These are phyloP conservation scores for Diaporthe sp. DNA, from an alignment of 2,329 filamentous ascomycete genomes.

Conservation along the genomic window DNA sequence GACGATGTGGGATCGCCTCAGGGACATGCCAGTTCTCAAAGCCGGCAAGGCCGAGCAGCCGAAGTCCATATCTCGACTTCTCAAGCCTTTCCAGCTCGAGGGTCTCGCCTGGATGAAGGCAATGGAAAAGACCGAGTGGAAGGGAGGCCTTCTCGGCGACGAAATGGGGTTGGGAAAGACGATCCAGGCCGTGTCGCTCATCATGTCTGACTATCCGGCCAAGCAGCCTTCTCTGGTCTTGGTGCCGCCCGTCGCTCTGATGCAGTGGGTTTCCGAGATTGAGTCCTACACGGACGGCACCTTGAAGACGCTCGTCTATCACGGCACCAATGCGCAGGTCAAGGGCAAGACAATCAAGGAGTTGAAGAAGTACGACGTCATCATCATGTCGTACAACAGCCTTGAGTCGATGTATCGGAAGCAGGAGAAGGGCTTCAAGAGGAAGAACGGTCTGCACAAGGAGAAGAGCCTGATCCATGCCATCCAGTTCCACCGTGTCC, in stretches of 20 bases:
- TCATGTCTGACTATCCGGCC: conserved; percentile 96
- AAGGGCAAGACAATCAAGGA: conserved; percentile 83
- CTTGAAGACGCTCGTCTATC: conserved; percentile 90
- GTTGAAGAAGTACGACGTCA: conserved; percentile 87
- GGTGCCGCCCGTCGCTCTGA: conserved; percentile 91
- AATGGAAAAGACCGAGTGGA: conserved; percentile 89
- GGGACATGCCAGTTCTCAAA: conserved; percentile 76
- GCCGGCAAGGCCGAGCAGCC: conserved; percentile 78
- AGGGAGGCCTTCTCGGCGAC: conserved; percentile 91
- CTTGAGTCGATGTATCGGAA: conserved; percentile 94
- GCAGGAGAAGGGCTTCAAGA: conserved; percentile 89
- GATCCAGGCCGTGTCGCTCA: conserved; percentile 95
- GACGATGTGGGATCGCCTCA: conserved; percentile 88
- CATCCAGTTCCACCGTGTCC: conserved; percentile 89
- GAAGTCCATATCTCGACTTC: conserved; percentile 79
- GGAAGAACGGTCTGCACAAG: conserved; percentile 84
- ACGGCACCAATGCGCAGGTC: conserved; percentile 86
- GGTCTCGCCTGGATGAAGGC: conserved; percentile 94
- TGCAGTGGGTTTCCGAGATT: conserved; percentile 94
- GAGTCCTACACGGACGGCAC: conserved; percentile 86
- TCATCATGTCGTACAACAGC: conserved; percentile 96
- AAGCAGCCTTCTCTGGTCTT: conserved; percentile 87
- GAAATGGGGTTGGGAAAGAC: conserved; percentile 99
- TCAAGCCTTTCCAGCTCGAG: conserved; percentile 95
- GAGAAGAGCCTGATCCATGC: conserved; percentile 85